phyloP scores from a whole-genome alignment of 2,329 filamentous ascomycete species.

The Fusarium bactridioides region DNA sequence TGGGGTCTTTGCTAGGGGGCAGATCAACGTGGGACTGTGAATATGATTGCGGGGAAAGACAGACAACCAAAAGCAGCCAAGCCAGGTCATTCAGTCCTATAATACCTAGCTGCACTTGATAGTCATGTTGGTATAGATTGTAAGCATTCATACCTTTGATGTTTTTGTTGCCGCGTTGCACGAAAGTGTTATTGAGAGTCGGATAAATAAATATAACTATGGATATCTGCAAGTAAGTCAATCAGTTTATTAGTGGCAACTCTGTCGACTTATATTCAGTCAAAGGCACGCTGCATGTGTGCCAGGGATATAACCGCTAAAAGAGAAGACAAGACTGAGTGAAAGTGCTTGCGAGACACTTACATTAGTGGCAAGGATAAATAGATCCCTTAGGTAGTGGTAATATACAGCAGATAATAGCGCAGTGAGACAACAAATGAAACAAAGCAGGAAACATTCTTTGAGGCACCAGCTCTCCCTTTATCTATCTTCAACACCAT shows the following conservation, averaged over 20 bases:
- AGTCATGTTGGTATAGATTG: slow-evolving; percentile 16
- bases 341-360: background rate
- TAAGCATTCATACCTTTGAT: slow-evolving; percentile 1
- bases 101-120: background rate
- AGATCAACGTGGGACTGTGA: background rate
- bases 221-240: background rate
- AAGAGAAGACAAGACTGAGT: background rate
- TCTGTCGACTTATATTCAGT: background rate
- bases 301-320: background rate
- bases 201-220: background rate
- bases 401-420: background rate
- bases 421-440: background rate
- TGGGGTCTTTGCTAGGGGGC: slow-evolving; percentile 9
- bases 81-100: slow-evolving; percentile 1
- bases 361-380: too few relatives aligned
- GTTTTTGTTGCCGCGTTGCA: background rate
- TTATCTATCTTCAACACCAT: slow-evolving; percentile 6
- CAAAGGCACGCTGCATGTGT: background rate
- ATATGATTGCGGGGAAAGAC: slow-evolving; percentile 10
- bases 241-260: background rate
- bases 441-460: background rate
- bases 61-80: slow-evolving; percentile 11
- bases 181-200: background rate
- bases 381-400: background rate
- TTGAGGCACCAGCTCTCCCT: background rate